Base-by-base conservation (phyloP, 2,329 filamentous ascomycete species). In the Neocucurbitaria cava region DNA sequence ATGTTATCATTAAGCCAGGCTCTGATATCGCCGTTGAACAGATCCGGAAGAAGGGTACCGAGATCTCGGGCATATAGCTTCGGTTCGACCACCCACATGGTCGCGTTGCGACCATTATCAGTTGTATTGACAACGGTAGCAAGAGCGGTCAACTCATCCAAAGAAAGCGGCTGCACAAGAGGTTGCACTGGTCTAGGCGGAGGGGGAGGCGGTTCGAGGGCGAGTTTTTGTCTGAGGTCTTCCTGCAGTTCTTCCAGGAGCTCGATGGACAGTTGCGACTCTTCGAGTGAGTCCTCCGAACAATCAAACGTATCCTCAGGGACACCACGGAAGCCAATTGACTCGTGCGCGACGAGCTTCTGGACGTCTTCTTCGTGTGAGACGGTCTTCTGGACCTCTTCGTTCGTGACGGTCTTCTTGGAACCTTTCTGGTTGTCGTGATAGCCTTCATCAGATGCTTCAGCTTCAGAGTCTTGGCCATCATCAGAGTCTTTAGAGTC, bases 1-100 rank as follows among this genome's bases (percentile, higher is more conserved):
- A 89, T 85, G 62, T 90, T 87, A 70, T 93, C 90, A 59, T 93
- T 92, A 6, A 94, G 81, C 90, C 90, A 94, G 8, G 77, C 72
- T 17, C 79, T 78, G 15, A 88, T 79, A 7, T 61, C 58, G 38
- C 72, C 72, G 28, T 68, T 70, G 61, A 73, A 72, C 15, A 59
- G 53, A 3, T 33, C 33, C 4, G 75, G 72, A 4, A 80, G 54
- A 4, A 92, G 75, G 42, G 82, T 88, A n/a, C 76, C 78, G 64
- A 92, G 88, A 67, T 91, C 88, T 47, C 85, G 83, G 1, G 77
- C 70, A 1, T 69, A 78, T 15, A 90, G 74, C 11, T 82, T 77
- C 40, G 60, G 38, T 0, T 48, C 40, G 13, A 65, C 53, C 31
- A 72, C 44, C 1, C 51, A 45, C 17, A 35, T 54, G 8, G 47